Evolutionary conservation across 2,329 filamentous ascomycete species (phyloP).

Genomic region (Mollisiaceae sp.): DNA sequence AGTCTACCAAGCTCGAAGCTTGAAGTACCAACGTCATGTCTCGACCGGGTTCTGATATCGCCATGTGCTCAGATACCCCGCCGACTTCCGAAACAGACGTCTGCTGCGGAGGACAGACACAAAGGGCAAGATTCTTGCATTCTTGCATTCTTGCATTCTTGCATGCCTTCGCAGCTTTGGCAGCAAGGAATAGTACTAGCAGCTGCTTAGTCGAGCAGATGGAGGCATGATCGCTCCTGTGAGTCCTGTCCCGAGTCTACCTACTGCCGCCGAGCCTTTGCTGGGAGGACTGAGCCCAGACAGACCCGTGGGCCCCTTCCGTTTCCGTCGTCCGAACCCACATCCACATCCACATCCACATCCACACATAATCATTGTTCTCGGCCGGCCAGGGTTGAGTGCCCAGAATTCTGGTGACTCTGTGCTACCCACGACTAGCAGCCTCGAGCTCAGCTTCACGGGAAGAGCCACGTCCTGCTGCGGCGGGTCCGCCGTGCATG

Average conservation of each 20-base stretch:
- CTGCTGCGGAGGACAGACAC: background rate
- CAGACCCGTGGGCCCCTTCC: background rate
- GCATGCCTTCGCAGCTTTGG: background rate
- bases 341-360: background rate
- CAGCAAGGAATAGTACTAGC: background rate
- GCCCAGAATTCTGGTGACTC: background rate
- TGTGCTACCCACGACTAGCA: background rate
- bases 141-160: too few relatives aligned
- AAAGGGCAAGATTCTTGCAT: background rate
- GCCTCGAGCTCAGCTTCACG: background rate
- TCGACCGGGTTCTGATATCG: background rate
- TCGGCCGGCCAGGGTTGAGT: background rate
- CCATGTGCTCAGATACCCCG: background rate
- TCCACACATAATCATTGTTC: background rate
- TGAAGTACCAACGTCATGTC: background rate
- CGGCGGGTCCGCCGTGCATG: background rate
- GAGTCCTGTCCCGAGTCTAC: background rate
- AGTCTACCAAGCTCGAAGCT: background rate
- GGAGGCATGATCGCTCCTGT: background rate
- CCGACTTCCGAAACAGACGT: background rate
- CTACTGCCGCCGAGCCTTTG: background rate
- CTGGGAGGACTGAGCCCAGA: background rate
- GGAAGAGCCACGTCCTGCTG: background rate
- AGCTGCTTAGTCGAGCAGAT: background rate
- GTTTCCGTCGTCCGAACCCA: background rate